phyloP scores from a whole-genome alignment of 768 basidiomycete genomes.

The Pleurotus citrinopileatus region DNA sequence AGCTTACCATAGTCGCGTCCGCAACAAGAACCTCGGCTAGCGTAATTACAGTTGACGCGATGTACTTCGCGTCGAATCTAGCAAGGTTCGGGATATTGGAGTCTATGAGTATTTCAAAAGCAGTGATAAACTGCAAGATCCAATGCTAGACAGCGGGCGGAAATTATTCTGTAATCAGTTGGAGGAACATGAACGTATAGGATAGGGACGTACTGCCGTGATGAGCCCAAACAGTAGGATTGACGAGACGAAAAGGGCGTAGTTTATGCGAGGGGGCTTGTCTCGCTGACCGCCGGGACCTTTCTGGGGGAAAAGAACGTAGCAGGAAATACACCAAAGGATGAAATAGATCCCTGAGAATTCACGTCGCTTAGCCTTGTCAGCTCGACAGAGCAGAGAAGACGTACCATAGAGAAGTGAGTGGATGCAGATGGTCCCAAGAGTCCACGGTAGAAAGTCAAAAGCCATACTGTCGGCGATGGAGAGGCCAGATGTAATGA shows the following conservation, averaged over 20 bases:
- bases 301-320: background rate
- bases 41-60: background rate
- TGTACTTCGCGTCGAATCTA: background rate
- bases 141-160: background rate
- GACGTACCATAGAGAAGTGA: conserved; percentile 6
- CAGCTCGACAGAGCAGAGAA: background rate
- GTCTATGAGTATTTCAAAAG: background rate
- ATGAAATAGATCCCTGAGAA: background rate
- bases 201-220: background rate
- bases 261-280: background rate
- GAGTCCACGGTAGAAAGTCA: background rate
- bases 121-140: background rate
- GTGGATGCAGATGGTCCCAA: background rate
- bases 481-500: no score
- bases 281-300: no score
- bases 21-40: background rate
- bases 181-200: no score
- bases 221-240: background rate
- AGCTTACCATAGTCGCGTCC: background rate
- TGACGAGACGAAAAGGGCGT: background rate
- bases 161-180: no score
- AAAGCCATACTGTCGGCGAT: conserved; percentile 15
- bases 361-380: background rate
- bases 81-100: background rate
- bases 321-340: background rate